Evolutionary conservation across 495 filamentous ascomycete genomes (phyloP).

Genomic region (Penicillium odoratum): DNA sequence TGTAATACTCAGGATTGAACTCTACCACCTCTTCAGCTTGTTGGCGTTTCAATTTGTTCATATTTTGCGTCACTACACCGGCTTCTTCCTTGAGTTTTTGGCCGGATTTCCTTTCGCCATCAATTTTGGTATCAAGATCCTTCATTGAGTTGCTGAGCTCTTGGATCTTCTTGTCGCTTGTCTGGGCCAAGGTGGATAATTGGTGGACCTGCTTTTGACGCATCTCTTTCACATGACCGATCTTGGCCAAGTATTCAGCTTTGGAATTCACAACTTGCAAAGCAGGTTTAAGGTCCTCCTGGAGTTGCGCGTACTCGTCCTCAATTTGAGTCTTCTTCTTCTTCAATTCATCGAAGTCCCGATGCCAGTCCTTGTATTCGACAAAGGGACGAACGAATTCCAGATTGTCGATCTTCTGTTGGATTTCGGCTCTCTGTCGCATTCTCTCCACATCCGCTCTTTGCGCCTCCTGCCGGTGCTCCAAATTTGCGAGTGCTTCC

Average conservation of each 20-base stretch:
- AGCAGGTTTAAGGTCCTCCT: conserved; percentile 64
- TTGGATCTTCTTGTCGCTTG: conserved; percentile 32
- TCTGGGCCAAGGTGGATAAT: conserved; percentile 54
- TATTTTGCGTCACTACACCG: conserved; percentile 37
- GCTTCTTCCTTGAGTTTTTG: conserved; percentile 53
- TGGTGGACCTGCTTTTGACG: conserved; percentile 52
- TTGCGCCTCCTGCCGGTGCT: conserved; percentile 73
- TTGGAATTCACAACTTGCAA: conserved; percentile 66
- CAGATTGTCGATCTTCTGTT: conserved; percentile 64
- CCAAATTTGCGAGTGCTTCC: conserved; percentile 62
- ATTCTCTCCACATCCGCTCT: conserved; percentile 83
- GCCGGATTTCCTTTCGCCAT: conserved; percentile 57
- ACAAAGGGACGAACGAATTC: conserved; percentile 65
- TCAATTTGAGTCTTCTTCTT: conserved; percentile 45
- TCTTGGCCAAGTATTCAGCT: conserved; percentile 53
- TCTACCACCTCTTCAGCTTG: conserved; percentile 51
- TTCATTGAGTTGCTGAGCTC: conserved; percentile 36
- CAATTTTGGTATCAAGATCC: conserved; percentile 49
- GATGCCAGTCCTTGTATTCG: conserved; percentile 51
- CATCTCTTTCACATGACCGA: conserved; percentile 50
- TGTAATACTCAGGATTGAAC: conserved; percentile 54
- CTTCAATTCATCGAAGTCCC: conserved; percentile 43
- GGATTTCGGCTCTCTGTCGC: conserved; percentile 68
- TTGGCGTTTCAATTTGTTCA: conserved; percentile 46
- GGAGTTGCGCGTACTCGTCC: conserved; percentile 54